A percentile compares a stretch with the other conserved stretches of the same genome.
Conservation (phyloP, 1,139 yeast species). For the Zygosaccharomyces pseudobailii region DNA sequence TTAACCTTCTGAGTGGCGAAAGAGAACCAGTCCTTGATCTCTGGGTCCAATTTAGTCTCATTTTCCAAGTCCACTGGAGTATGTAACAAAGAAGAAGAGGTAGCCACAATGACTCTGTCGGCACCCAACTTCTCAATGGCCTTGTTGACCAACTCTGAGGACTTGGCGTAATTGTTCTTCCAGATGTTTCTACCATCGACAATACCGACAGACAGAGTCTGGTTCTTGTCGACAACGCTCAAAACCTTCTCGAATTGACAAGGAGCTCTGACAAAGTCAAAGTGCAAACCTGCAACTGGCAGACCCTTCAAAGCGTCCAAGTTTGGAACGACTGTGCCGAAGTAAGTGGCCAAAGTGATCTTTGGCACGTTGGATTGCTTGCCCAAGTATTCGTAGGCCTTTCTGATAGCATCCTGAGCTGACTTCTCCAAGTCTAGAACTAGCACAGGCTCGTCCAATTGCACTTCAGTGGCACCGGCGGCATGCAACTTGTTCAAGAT, state of each 20-base stretch:
- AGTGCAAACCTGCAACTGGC: slow-evolving; percentile 95
- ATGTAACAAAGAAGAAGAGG: slow-evolving; percentile 95
- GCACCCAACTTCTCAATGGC: slow-evolving; percentile 83
- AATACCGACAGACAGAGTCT: slow-evolving; percentile 90
- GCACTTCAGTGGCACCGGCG: slow-evolving; percentile 95
- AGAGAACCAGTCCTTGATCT: slow-evolving; percentile 96
- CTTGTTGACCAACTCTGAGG: slow-evolving; percentile 72
- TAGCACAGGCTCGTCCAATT: slow-evolving; percentile 95
- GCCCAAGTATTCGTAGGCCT: slow-evolving; percentile 54
- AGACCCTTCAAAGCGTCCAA: slow-evolving; percentile 79
- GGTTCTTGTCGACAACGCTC: slow-evolving; percentile 58
- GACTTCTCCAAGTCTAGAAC: slow-evolving; percentile 88
- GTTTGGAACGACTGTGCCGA: slow-evolving; percentile 98
- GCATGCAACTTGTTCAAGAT: slow-evolving; percentile 78
- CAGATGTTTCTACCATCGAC: slow-evolving; percentile 99
- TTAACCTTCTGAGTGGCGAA: slow-evolving; percentile 93
- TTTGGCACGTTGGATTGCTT: slow-evolving; percentile 66
- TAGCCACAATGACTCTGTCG: slow-evolving; percentile 85
- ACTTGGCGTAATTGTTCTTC: slow-evolving; percentile 91
- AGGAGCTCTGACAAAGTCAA: slow-evolving; percentile 93
- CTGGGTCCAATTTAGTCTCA: slow-evolving; percentile 86
- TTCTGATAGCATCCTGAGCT: slow-evolving; percentile 79
- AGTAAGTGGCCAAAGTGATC: slow-evolving; percentile 82
- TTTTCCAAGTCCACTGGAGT: slow-evolving; percentile 94
- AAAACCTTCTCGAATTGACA: slow-evolving; percentile 88